phyloP scores from a whole-genome alignment of 768 basidiomycete species.

The Lactarius psammicola region DNA sequence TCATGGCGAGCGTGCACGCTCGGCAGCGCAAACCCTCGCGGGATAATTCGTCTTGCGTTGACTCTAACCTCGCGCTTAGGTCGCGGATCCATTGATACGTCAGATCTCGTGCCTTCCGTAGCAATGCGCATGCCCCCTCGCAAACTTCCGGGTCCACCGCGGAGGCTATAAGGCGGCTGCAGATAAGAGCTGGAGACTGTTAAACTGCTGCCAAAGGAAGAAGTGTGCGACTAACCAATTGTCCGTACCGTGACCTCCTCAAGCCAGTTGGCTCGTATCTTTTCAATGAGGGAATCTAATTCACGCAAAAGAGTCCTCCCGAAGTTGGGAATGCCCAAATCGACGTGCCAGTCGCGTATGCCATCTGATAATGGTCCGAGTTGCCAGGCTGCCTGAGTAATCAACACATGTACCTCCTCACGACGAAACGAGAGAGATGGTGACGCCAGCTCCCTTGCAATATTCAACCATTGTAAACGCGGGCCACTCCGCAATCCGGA shows the following conservation, averaged over 20 bases:
- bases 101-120: slow-evolving; percentile 14
- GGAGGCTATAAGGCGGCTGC: slow-evolving; percentile 12
- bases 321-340: slow-evolving; percentile 38
- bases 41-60: not conserved
- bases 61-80: slow-evolving; percentile 4
- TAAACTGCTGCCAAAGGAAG: not conserved
- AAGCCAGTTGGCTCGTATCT: slow-evolving; percentile 45
- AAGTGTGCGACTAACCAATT: slow-evolving; percentile 4
- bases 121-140: not conserved
- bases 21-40: slow-evolving; percentile 2
- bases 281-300: slow-evolving; percentile 37
- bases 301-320: slow-evolving; percentile 39
- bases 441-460: slow-evolving; percentile 45
- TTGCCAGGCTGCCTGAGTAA: slow-evolving; percentile 48
- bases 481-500: slow-evolving; percentile 46
- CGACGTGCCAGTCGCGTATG: slow-evolving; percentile 41
- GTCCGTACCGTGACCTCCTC: slow-evolving; percentile 22
- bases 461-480: slow-evolving; percentile 51
- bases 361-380: slow-evolving; percentile 36
- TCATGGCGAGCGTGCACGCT: slow-evolving; percentile 12
- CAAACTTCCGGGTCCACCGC: slow-evolving; percentile 6
- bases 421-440: slow-evolving; percentile 41
- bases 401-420: slow-evolving; percentile 42
- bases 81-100: slow-evolving; percentile 15
- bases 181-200: slow-evolving; percentile 7